Evolutionary conservation across 176 grass and related monocot genomes (phyloP).

Genomic region (Ananas comosus): DNA sequence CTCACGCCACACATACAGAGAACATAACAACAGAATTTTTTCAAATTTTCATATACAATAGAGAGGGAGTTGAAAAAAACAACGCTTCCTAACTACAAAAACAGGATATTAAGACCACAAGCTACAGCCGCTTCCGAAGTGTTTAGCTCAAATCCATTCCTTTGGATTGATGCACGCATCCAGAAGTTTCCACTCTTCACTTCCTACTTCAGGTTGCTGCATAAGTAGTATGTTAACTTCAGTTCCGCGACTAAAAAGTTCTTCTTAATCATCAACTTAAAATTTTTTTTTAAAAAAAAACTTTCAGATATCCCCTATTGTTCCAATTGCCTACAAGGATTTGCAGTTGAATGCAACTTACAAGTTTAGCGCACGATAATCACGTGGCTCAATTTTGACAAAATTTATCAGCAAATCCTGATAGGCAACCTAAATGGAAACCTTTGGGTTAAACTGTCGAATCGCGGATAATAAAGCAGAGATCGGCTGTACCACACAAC

Average conservation of each 20-base stretch:
- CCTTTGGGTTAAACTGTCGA: neutral
- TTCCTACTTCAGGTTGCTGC: slow-evolving; percentile 86
- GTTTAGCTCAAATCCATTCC: slow-evolving; percentile 60
- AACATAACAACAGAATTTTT: neutral
- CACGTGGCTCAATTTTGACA: too few relatives aligned
- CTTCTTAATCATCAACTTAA: neutral
- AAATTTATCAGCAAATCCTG: too few relatives aligned
- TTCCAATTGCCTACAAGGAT: too few relatives aligned
- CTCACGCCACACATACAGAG: neutral
- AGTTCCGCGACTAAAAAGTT: neutral
- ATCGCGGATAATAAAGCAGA: neutral
- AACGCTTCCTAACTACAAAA: neutral
- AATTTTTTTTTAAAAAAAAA: neutral
- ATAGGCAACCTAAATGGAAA: neutral
- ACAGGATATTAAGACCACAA: neutral
- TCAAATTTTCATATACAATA: neutral
- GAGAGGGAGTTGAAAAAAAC: neutral
- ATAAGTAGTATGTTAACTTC: neutral
- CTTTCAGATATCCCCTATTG: neutral
- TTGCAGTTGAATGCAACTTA: too few relatives aligned
- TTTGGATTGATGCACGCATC: slow-evolving; percentile 92
- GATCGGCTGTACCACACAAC: too few relatives aligned
- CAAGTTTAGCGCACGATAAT: too few relatives aligned
- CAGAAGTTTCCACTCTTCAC: slow-evolving; percentile 88
- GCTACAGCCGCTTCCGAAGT: neutral